A percentile compares a stretch with the other conserved stretches of the same genome.
Evolutionary conservation across 2,329 filamentous ascomycete species (phyloP).

Genomic region (Pestalotiopsis sp.): DNA sequence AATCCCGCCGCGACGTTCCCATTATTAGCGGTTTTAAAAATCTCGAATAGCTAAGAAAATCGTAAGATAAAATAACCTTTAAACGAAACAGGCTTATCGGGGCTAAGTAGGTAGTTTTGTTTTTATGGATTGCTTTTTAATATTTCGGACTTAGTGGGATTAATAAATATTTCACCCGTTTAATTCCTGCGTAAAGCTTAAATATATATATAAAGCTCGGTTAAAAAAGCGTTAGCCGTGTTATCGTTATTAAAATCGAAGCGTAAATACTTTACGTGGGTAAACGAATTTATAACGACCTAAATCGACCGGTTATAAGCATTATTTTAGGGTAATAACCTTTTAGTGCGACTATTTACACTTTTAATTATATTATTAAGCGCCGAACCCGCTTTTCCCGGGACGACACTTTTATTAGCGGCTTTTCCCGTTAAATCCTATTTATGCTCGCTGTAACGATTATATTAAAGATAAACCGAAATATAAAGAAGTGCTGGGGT

Average conservation of each 20-base stretch:
- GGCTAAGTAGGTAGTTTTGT: constrained; percentile 48
- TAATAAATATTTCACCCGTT: constrained; percentile 33
- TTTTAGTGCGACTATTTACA: constrained; percentile 40
- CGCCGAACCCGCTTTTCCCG: constrained; percentile 41
- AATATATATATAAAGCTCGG: background rate
- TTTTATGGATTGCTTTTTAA: constrained; percentile 47
- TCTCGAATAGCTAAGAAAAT: constrained; percentile 44
- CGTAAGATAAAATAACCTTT: constrained; percentile 48
- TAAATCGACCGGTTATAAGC: constrained; percentile 24
- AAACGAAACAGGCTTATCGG: constrained; percentile 42
- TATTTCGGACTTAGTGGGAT: constrained; percentile 37
- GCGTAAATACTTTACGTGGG: constrained; percentile 43
- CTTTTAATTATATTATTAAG: constrained; percentile 38
- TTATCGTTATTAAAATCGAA: constrained; percentile 35
- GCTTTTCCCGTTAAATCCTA: constrained; percentile 38
- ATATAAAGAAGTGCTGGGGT: too few species aligned
- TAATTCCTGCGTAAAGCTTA: background rate
- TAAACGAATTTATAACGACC: constrained; percentile 42
- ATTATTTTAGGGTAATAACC: constrained; percentile 18
- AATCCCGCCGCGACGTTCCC: constrained; percentile 25
- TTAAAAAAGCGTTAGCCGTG: too few species aligned
- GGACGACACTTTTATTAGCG: constrained; percentile 35
- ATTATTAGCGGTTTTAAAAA: constrained; percentile 37
- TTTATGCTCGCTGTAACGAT: background rate
- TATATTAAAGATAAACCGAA: too few species aligned